These are phyloP conservation scores for Syncephalastrum sp. DNA, from an alignment of 371 early-diverging fungal species.

Conservation along the genomic window DNA sequence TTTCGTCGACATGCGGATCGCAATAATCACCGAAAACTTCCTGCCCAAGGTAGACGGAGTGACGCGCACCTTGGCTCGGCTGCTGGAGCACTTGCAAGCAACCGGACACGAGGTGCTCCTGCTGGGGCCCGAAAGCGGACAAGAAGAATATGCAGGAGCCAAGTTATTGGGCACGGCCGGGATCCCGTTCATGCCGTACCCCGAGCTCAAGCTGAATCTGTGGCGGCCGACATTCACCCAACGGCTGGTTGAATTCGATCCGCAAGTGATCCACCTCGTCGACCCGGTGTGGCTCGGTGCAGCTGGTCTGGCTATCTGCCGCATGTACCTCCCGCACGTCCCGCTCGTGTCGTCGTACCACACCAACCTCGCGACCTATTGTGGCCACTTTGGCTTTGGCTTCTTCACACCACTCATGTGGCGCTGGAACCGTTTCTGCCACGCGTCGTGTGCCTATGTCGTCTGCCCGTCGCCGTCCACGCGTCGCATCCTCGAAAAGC, in stretches of 20 bases:
- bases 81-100: conserved; percentile 39
- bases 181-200: conserved; percentile 44
- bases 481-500: conserved; percentile 18
- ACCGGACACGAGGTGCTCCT: conserved; percentile 37
- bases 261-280: conserved; percentile 48
- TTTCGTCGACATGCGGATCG: conserved; percentile 35
- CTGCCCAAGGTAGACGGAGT: conserved; percentile 55
- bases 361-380: conserved; percentile 48
- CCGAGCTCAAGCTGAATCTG: conserved; percentile 48
- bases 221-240: conserved; percentile 43
- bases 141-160: conserved; percentile 37
- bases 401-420: conserved; percentile 43
- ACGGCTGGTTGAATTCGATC: conserved; percentile 37
- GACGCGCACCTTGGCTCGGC: conserved; percentile 40
- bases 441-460: conserved; percentile 32
- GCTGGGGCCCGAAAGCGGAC: conserved; percentile 45
- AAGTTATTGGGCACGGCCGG: conserved; percentile 44
- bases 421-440: conserved; percentile 49
- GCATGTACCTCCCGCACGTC: conserved; percentile 19
- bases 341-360: conserved; percentile 53
- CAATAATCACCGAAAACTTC: conserved; percentile 50
- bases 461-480: conserved; percentile 48
- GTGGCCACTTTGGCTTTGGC: conserved; percentile 45
- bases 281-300: conserved; percentile 52
- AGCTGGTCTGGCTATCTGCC: conserved; percentile 24